Evolutionary conservation across 768 basidiomycete species (phyloP).

Genomic region (Russula compacta): DNA sequence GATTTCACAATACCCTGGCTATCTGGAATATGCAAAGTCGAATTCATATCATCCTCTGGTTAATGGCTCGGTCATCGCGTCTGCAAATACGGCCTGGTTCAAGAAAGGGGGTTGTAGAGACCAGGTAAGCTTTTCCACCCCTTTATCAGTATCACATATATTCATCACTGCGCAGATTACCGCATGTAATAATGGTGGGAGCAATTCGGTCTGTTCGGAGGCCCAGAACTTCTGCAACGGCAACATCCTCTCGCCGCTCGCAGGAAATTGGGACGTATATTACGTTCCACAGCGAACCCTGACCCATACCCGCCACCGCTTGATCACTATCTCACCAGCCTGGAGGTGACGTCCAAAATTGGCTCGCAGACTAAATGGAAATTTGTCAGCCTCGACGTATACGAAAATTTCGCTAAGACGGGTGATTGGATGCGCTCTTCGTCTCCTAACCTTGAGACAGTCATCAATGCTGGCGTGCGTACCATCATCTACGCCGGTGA

Average conservation of each 20-base stretch:
- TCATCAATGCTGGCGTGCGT: slow-evolving; percentile 49
- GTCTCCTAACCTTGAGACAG: slow-evolving; percentile 41
- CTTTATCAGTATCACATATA: not conserved
- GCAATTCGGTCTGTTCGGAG: slow-evolving; percentile 28
- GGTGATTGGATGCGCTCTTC: slow-evolving; percentile 53
- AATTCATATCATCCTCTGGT: slow-evolving; percentile 51
- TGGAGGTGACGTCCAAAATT: slow-evolving; percentile 29
- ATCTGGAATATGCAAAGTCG: slow-evolving; percentile 43
- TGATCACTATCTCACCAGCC: slow-evolving; percentile 24
- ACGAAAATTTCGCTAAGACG: slow-evolving; percentile 37
- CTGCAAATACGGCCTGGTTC: slow-evolving; percentile 38
- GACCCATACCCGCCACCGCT: slow-evolving; percentile 43
- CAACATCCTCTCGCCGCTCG: slow-evolving; percentile 28
- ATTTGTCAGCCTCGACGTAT: slow-evolving; percentile 34
- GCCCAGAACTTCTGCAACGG: slow-evolving; percentile 55
- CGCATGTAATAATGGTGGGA: slow-evolving; percentile 40
- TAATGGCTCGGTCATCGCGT: slow-evolving; percentile 31
- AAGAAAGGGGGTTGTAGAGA: slow-evolving; percentile 39
- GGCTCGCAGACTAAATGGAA: slow-evolving; percentile 39
- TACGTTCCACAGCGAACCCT: slow-evolving; percentile 35
- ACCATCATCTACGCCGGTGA: slow-evolving; percentile 49
- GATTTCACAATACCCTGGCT: slow-evolving; percentile 48
- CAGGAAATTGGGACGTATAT: slow-evolving; percentile 49
- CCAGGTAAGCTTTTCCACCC: slow-evolving; percentile 28
- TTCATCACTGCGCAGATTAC: slow-evolving; percentile 33